Base-by-base conservation (phyloP, 352 stramenopile species). In the Phytophthora pistaciae region DNA sequence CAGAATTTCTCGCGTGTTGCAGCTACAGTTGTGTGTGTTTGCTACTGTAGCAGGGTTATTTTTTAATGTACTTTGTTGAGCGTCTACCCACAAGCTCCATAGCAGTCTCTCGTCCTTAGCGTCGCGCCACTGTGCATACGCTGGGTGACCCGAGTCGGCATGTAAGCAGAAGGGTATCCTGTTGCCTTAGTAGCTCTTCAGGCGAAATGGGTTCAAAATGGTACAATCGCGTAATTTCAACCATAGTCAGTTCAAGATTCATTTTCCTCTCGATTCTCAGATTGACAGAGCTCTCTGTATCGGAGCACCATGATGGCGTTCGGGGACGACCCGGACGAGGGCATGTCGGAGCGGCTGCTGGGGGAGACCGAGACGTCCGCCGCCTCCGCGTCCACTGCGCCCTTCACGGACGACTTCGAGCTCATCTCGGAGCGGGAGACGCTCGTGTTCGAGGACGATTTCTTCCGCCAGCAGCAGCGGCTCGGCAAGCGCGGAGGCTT, bases 351-450 rank as follows among this genome's bases (percentile, higher is more conserved):
- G 60, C 71, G 61, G 55, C 60, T 84, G 63, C 60, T 82, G 36
- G 59, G 10, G 20, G 61, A 55, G 14, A 55, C 53, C 29, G 56
- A 68, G 1, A 59, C 64, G 4, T 8, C 54, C 10, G 20, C 11
- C 33, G 72, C 38, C 52, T 55, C 33, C 54, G 31, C 62, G 3
- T 60, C 60, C 20, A 57, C 71, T 20, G 48, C 49, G 7, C 21
- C 65, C 0, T 36, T 66, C 42, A 54, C 53, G 16, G 82, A 86
- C 58, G 84, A 87, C 60, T 91, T 91, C 57, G 87, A 92, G 59
- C 70, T 92, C 57, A 85, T 94, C 68, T 89, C 83, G 44, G 79
- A 85, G 64, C 84, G 87, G 38, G 85, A 94, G 76, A 93, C 87
- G 71, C 85, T 93, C 61, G 85, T 94, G 50, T 94, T 94, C 54